Evolutionary conservation across 1,284 basidiomycete genomes (phyloP).

Genomic region (Cryptococcus sp.): DNA sequence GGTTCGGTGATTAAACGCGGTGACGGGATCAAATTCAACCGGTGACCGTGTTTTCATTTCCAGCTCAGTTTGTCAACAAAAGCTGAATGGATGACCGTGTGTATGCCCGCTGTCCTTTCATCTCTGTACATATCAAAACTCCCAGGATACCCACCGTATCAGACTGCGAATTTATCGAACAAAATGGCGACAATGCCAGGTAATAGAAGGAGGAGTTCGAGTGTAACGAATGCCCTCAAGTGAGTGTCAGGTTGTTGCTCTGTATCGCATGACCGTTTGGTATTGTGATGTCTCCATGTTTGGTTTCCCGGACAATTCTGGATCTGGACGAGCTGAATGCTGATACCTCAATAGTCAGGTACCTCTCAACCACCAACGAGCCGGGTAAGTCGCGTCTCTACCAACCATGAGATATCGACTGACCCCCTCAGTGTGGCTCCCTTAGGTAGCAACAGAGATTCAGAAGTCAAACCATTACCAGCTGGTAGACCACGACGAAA

Average conservation of each 20-base stretch:
- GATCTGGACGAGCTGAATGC: background rate
- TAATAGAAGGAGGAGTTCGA: slow-evolving; percentile 30
- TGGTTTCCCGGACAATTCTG: background rate
- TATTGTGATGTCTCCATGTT: background rate
- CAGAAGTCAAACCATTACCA: slow-evolving; percentile 30
- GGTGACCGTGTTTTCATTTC: no score
- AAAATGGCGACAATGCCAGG: slow-evolving; percentile 1
- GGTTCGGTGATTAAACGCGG: no score
- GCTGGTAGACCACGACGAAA: slow-evolving; percentile 13
- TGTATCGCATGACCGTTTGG: background rate
- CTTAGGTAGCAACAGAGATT: background rate
- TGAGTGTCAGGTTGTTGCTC: slow-evolving; percentile 7
- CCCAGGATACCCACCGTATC: no score
- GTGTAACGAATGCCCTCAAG: slow-evolving; percentile 36
- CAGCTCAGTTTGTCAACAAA: no score
- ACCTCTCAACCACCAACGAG: slow-evolving; percentile 26
- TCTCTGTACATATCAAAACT: no score
- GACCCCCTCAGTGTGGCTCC: no score
- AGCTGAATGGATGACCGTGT: no score
- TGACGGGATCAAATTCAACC: no score
- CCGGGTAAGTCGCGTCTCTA: background rate
- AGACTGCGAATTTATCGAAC: background rate
- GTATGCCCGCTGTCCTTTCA: no score
- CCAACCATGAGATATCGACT: no score
- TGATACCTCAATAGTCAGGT: slow-evolving; percentile 26